A percentile compares a stretch with the other conserved stretches of the same genome.
Conservation (phyloP, 441 rosid species). For the Arabidopsis lyrata region DNA sequence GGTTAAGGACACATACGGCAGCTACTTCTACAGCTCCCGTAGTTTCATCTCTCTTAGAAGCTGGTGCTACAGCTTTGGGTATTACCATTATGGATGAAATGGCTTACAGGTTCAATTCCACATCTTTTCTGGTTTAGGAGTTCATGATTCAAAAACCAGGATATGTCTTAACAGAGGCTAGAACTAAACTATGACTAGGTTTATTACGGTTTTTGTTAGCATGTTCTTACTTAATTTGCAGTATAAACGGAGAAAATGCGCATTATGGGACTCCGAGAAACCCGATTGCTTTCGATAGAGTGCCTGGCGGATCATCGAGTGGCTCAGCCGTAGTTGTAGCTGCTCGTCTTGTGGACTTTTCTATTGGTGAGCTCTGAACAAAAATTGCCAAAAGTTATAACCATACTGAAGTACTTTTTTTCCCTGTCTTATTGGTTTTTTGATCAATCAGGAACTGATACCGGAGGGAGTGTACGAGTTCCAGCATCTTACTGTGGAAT, state of each 20-base stretch:
- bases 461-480: slow-evolving; percentile 93
- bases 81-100: slow-evolving; percentile 91
- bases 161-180: neutral
- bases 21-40: slow-evolving; percentile 78
- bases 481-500: slow-evolving; percentile 91
- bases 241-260: slow-evolving; percentile 87
- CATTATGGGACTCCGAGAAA: slow-evolving; percentile 95
- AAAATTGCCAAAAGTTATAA: neutral
- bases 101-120: slow-evolving; percentile 73
- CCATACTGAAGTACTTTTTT: neutral
- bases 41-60: slow-evolving; percentile 66
- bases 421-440: neutral
- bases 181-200: neutral
- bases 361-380: slow-evolving; percentile 61
- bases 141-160: neutral
- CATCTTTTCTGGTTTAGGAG: neutral
- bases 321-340: slow-evolving; percentile 96
- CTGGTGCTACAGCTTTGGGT: slow-evolving; percentile 81
- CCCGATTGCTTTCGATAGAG: slow-evolving; percentile 77
- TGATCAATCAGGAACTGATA: slow-evolving; percentile 73
- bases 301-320: slow-evolving; percentile 98
- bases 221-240: slow-evolving; percentile 43
- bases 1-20: slow-evolving; percentile 83
- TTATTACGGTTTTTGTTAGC: slow-evolving; percentile 29
- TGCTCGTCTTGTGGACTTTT: slow-evolving; percentile 85